Conservation (phyloP, 2,329 filamentous ascomycete species). For the Shiraia bambusicola region DNA sequence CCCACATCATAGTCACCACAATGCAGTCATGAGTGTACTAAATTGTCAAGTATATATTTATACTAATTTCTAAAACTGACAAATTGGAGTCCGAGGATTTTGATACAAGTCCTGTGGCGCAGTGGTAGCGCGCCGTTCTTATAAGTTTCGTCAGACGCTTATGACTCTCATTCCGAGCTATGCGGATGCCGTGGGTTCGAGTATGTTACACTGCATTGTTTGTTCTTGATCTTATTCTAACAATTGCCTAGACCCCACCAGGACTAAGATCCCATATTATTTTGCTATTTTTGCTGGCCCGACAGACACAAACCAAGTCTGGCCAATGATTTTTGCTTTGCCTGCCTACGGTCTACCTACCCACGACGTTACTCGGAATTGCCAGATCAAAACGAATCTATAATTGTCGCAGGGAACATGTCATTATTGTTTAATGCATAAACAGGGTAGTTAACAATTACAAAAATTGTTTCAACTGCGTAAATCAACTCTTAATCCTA, state of each 20-base stretch:
- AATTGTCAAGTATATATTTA: not conserved
- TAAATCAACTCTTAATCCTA: too few relatives aligned
- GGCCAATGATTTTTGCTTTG: too few relatives aligned
- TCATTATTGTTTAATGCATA: too few relatives aligned
- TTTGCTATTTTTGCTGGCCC: constrained; percentile 6
- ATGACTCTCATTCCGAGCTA: constrained; percentile 41
- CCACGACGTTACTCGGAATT: too few relatives aligned
- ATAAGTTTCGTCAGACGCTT: constrained; percentile 44
- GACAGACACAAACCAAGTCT: not conserved
- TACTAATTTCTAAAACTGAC: constrained; percentile 3
- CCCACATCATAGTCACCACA: not conserved
- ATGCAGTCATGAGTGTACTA: not conserved
- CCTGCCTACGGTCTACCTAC: too few relatives aligned
- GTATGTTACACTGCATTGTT: constrained; percentile 1
- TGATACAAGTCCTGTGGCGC: constrained; percentile 44
- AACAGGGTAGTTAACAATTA: too few relatives aligned
- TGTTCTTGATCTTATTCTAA: constrained; percentile 3
- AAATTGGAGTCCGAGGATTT: constrained; percentile 20
- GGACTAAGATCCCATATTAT: constrained; percentile 19
- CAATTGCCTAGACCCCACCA: constrained; percentile 20
- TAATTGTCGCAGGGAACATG: too few relatives aligned
- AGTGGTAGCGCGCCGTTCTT: constrained; percentile 55
- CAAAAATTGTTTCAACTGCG: too few relatives aligned
- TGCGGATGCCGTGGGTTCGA: constrained; percentile 51
- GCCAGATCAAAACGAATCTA: too few relatives aligned